Percentiles rank a stretch among this genome's conserved stretches.
Conservation (phyloP, 768 basidiomycete species). For the Russula sp. region DNA sequence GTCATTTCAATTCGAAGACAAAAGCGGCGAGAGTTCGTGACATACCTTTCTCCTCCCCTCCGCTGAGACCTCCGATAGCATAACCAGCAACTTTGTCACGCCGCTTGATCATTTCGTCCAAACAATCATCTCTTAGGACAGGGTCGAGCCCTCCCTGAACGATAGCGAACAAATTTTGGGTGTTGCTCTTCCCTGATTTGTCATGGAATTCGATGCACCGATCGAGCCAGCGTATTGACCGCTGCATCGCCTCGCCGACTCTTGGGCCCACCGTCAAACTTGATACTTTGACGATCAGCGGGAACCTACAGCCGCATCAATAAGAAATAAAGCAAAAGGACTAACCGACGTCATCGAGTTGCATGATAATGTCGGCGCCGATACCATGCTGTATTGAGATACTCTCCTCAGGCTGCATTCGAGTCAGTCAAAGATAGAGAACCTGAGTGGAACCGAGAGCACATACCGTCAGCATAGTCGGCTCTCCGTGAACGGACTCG, state of each 20-base stretch:
- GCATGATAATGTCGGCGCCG: conserved; percentile 94
- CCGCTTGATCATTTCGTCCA: conserved; percentile 78
- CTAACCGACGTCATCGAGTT: conserved; percentile 86
- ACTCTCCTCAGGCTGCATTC: conserved; percentile 77
- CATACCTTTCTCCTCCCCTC: conserved; percentile 87
- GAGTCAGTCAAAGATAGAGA: background rate
- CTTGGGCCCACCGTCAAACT: conserved; percentile 78
- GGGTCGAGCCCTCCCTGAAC: conserved; percentile 84
- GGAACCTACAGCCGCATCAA: background rate
- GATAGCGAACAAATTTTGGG: conserved; percentile 88
- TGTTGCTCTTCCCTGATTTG: conserved; percentile 56
- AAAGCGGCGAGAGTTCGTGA: background rate
- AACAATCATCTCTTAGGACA: conserved; percentile 65
- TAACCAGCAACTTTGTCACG: conserved; percentile 80
- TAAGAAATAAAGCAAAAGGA: conserved; percentile 18
- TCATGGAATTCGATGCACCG: conserved; percentile 79
- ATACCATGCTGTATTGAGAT: conserved; percentile 89
- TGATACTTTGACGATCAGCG: conserved; percentile 42
- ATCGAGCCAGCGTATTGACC: conserved; percentile 88
- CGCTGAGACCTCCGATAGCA: conserved; percentile 87
- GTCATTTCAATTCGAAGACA: background rate
- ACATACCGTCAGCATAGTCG: conserved; percentile 78
- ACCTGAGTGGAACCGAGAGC: background rate
- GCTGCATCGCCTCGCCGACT: conserved; percentile 83
- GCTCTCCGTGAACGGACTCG: conserved; percentile 80